Base-by-base conservation (phyloP, 805 yeast species). In the Torulaspora gathmanii region DNA sequence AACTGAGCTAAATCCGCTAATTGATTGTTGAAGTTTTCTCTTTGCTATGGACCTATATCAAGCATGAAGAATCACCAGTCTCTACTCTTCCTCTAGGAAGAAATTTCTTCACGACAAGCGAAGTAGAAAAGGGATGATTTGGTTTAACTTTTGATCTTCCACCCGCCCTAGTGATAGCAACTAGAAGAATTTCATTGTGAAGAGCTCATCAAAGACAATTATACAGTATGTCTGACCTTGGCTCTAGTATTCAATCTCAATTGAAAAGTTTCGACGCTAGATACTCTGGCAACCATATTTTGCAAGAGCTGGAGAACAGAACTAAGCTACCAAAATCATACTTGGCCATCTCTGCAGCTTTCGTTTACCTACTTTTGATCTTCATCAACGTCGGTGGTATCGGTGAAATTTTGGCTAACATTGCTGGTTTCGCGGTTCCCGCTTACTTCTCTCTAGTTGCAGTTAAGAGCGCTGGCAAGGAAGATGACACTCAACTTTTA, bases 311-410 rank as follows among this genome's bases (percentile, higher is more conserved):
- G 56, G 79, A 75, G 53, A 50, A 52, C 4, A 67, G 64, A 42
- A 72, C 78, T 40, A 70, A 74, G 40, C 56, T 78, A 27, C 97
- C 98, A 64, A 84, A 90, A 75, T 83, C 95, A 2, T 93, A 91
- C 63, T 84, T 86, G 31, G 84, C 82, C 16, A 67, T 84, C 44
- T 91, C 82, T 20, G 73, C 75, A 22, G 82, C 71, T 28, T 81
- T 67, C 4, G 60, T 79, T 38, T 93, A 93, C 71, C 73, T 90
- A 53, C 69, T 90, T 33, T 65, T 91, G 58, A 80, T 90, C 47
- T 88, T 91, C 70, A 71, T 90, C 60, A 95, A 93, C 70, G 72
- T 90, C 56, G 98, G 96, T 51, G 98, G 97, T 23, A 73, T 93
- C 59, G 99, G 99, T 50, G 95, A 90, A 72, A 79, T 93, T 60